Conservation (phyloP, 768 basidiomycete species). For the Crepidotus variabilis region DNA sequence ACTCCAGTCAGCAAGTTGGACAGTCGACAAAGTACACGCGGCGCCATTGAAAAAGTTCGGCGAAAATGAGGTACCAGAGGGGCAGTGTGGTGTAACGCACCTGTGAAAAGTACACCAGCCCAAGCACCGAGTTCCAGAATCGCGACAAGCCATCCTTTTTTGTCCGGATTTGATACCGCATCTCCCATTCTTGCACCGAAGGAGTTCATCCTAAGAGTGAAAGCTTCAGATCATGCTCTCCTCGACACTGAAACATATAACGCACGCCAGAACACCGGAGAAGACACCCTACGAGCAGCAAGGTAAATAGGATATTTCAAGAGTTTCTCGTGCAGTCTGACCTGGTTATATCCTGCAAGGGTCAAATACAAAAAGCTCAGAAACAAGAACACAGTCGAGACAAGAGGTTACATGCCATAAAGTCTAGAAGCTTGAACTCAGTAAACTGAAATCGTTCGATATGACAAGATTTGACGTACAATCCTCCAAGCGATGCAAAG, state of each 20-base stretch:
- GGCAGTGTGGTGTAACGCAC: no score
- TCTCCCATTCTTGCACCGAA: slow-evolving; percentile 54
- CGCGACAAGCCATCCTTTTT: slow-evolving; percentile 70
- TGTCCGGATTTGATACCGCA: slow-evolving; percentile 45
- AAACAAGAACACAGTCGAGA: background rate
- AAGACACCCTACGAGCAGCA: no score
- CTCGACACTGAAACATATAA: slow-evolving; percentile 3
- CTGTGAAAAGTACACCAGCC: slow-evolving; percentile 70
- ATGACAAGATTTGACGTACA: slow-evolving; percentile 39
- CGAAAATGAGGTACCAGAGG: no score
- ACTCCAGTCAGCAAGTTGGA: background rate
- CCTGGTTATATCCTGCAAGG: slow-evolving; percentile 66
- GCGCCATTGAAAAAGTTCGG: no score
- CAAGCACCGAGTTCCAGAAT: slow-evolving; percentile 77
- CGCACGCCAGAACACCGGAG: slow-evolving; percentile 66
- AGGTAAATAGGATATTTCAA: no score
- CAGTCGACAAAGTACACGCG: no score
- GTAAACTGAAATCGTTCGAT: background rate
- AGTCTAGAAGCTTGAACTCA: slow-evolving; percentile 33
- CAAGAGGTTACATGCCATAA: slow-evolving; percentile 41
- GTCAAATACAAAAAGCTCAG: slow-evolving; percentile 1
- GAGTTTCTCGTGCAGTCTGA: no score
- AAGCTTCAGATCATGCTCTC: background rate
- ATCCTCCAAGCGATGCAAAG: slow-evolving; percentile 76
- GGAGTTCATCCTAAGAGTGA: slow-evolving; percentile 38